Conservation (phyloP, 306 rosid species). For the Dalbergia cochinchinensis region DNA sequence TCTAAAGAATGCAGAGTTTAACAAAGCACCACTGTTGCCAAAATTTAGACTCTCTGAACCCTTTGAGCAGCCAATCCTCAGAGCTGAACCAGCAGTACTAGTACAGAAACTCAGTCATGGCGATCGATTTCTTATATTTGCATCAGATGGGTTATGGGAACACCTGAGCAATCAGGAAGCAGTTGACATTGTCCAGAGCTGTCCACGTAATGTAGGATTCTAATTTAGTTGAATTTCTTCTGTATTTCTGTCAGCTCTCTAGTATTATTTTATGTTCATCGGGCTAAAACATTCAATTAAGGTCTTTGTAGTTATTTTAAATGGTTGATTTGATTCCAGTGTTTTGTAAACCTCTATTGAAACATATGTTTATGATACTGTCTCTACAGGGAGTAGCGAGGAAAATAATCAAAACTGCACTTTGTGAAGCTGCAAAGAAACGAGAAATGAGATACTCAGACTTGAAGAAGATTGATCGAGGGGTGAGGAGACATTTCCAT, state of each 20-base stretch:
- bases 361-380: conserved; percentile 7
- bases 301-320: not conserved
- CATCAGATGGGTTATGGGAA: conserved; percentile 99
- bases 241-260: not conserved
- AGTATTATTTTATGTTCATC: not conserved
- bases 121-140: conserved; percentile 90
- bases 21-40: conserved; percentile 74
- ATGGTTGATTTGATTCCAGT: no score
- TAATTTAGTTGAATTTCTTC: conserved; percentile 34
- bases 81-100: conserved; percentile 80
- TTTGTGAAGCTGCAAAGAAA: conserved; percentile 88
- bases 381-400: conserved; percentile 80
- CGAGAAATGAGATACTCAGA: conserved; percentile 98
- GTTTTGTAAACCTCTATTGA: not conserved
- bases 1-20: conserved; percentile 83
- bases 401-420: conserved; percentile 79
- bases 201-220: conserved; percentile 80
- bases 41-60: conserved; percentile 84
- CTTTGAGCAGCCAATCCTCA: conserved; percentile 81
- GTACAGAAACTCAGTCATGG: conserved; percentile 71
- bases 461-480: conserved; percentile 86
- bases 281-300: not conserved
- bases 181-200: conserved; percentile 77
- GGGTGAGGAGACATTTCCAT: conserved; percentile 97
- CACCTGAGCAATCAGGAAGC: conserved; percentile 91